These are phyloP conservation scores for Sporormia fimetaria DNA, from an alignment of 495 filamentous ascomycete species.

Conservation along the genomic window DNA sequence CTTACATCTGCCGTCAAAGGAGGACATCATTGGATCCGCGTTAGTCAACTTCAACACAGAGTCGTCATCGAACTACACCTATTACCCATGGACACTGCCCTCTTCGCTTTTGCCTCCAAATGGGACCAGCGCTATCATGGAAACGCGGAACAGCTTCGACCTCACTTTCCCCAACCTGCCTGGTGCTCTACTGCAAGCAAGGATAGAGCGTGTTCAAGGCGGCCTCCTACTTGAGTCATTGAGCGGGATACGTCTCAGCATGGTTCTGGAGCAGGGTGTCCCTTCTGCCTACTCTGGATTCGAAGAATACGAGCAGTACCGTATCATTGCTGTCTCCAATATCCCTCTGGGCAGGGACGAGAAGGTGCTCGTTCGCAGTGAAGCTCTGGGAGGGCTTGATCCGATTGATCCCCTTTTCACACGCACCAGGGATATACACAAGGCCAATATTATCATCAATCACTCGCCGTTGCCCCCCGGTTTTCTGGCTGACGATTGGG, in stretches of 20 bases:
- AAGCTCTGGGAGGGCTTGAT: slow-evolving; percentile 59
- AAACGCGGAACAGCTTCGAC: slow-evolving; percentile 52
- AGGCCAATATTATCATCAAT: slow-evolving; percentile 62
- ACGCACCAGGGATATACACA: slow-evolving; percentile 56
- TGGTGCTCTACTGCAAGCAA: slow-evolving; percentile 41
- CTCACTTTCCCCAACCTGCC: slow-evolving; percentile 68
- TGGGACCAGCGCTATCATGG: slow-evolving; percentile 57
- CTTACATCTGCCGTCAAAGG: slow-evolving; percentile 60
- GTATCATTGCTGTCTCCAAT: slow-evolving; percentile 55
- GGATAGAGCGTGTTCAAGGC: slow-evolving; percentile 36
- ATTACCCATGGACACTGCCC: slow-evolving; percentile 89
- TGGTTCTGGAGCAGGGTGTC: slow-evolving; percentile 52
- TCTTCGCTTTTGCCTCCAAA: slow-evolving; percentile 58
- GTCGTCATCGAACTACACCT: slow-evolving; percentile 65
- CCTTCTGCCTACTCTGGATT: neutral
- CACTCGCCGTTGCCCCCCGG: slow-evolving; percentile 28
- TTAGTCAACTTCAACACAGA: slow-evolving; percentile 41
- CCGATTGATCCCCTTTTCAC: slow-evolving; percentile 74
- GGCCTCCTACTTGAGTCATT: slow-evolving; percentile 72
- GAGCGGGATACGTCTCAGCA: slow-evolving; percentile 63
- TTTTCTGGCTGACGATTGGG: neutral
- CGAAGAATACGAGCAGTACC: slow-evolving; percentile 20
- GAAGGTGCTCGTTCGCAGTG: slow-evolving; percentile 68
- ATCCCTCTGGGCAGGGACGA: slow-evolving; percentile 80
- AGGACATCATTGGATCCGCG: slow-evolving; percentile 41